Percentiles rank a stretch among this genome's conserved stretches.
phyloP scores from a whole-genome alignment of 208 protist species.

The Crithidia bombi region DNA sequence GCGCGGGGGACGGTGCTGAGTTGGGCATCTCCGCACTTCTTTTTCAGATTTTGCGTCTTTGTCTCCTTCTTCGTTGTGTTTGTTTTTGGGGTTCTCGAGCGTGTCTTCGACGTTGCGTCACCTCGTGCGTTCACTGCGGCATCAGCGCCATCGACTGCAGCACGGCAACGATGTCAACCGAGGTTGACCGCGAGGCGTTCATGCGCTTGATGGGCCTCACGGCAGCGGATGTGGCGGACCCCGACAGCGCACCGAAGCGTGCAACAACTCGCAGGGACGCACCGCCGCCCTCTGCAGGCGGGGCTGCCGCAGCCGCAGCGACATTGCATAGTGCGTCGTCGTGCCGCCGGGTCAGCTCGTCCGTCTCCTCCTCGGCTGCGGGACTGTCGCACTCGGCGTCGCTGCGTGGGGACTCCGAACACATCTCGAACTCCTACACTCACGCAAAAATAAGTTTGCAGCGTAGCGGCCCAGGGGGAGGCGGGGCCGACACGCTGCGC shows the following conservation, averaged over 20 bases:
- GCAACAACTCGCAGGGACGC: background rate
- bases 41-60: no score
- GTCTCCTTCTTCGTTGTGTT: no score
- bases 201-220: slow-evolving; percentile 81
- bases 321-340: background rate
- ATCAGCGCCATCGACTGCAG: background rate
- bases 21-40: no score
- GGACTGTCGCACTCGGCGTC: slow-evolving; percentile 33
- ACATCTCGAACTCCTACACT: background rate
- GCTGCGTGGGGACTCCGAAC: slow-evolving; percentile 14
- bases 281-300: background rate
- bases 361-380: slow-evolving; percentile 13
- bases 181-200: slow-evolving; percentile 68
- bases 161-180: slow-evolving; percentile 13
- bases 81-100: no score
- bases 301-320: background rate
- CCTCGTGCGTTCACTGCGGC: background rate
- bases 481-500: background rate
- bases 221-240: slow-evolving; percentile 68
- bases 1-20: no score
- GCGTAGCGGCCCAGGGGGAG: background rate
- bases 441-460: background rate
- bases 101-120: no score
- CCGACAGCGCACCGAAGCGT: slow-evolving; percentile 20
- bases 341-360: background rate